A percentile compares a stretch with the other conserved stretches of the same genome.
Evolutionary conservation across 257 asterid genomes (phyloP).

Genomic region (Eucommia ulmoides): DNA sequence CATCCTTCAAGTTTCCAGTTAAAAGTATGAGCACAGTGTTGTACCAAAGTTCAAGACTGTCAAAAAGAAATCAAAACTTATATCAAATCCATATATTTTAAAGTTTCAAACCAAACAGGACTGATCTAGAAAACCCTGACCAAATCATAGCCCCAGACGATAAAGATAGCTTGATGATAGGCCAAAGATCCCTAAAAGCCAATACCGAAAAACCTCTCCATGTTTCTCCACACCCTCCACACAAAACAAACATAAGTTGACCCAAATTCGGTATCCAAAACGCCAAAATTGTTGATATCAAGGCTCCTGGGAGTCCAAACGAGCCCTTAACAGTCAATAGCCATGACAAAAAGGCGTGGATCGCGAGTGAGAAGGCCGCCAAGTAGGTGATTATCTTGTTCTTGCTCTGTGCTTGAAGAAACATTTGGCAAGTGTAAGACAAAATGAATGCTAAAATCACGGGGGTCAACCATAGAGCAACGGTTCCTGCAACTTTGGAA

Average conservation of each 20-base stretch:
- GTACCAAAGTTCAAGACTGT: slow-evolving; percentile 85
- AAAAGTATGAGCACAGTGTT: slow-evolving; percentile 66
- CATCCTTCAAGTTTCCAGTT: slow-evolving; percentile 84
- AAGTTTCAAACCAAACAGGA: no score
- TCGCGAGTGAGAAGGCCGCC: slow-evolving; percentile 28
- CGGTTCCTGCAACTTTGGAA: slow-evolving; percentile 48
- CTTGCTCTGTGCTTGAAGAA: slow-evolving; percentile 84
- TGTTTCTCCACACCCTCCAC: slow-evolving; percentile 78
- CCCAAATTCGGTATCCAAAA: slow-evolving; percentile 50
- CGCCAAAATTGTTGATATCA: slow-evolving; percentile 54
- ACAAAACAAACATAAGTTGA: slow-evolving; percentile 53
- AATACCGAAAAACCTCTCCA: slow-evolving; percentile 68
- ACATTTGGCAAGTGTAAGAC: slow-evolving; percentile 68
- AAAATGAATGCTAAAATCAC: slow-evolving; percentile 32
- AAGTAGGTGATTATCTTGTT: slow-evolving; percentile 60
- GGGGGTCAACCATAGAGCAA: slow-evolving; percentile 64
- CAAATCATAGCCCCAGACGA: slow-evolving; percentile 83
- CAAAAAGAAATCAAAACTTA: slow-evolving; percentile 8
- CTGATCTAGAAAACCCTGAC: no score
- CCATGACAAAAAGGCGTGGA: slow-evolving; percentile 72
- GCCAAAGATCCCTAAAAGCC: slow-evolving; percentile 58
- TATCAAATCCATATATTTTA: no score
- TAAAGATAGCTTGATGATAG: slow-evolving; percentile 73
- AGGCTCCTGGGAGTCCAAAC: slow-evolving; percentile 67
- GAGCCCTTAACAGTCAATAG: slow-evolving; percentile 31